Evolutionary conservation across 2,329 filamentous ascomycete species (phyloP), one percentile per base, ranked within the genome.

Genomic region (Albifimbria verrucaria): DNA sequence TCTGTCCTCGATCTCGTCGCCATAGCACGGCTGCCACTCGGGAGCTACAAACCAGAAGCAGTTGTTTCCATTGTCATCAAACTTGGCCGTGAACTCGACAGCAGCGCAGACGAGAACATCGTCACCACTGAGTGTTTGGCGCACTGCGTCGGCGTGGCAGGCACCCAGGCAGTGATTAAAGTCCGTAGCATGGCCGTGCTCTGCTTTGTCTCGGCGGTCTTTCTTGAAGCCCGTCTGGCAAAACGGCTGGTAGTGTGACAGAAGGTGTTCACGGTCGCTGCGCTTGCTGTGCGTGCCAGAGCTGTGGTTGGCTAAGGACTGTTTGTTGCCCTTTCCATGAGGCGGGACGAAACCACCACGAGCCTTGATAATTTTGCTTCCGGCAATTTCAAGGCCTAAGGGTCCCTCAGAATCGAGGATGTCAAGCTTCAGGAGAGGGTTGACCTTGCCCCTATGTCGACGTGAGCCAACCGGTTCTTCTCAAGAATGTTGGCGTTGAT

Each of bases 211-310:
- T 48, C 52, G 55, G 54, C 59, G 48, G 44, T 58, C 48, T 53
- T 59, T 48, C 55, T 59, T 60, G 57, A 63, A 57, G 10, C 55
- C 61, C 60, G 58, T 61, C 49, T 52, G 53, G 60, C 61, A 63
- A 48, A 58, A 52, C 50, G 61, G 61, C 59, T 61, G 57, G 60
- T 61, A 63, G 59, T 61, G 55, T 32, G 50, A 55, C 50, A 57
- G 52, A 55, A 51, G 39, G 21, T 55, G 28, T 2, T 51, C 18
- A 15, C 17, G 32, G 52, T 49, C 46, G 26, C 47, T 52, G 44
- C 48, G 42, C 22, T 49, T 26, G 18, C 36, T 23, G 47, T n/a
- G n/a, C n/a, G n/a, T n/a, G n/a, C n/a, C n/a, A n/a, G n/a, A n/a
- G n/a, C n/a, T n/a, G n/a, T n/a, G n/a, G n/a, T n/a, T n/a, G n/a